Percentiles rank a stretch among this genome's conserved stretches.
Conservation (phyloP, 257 asterid genomes). For the Petunia secreta region DNA sequence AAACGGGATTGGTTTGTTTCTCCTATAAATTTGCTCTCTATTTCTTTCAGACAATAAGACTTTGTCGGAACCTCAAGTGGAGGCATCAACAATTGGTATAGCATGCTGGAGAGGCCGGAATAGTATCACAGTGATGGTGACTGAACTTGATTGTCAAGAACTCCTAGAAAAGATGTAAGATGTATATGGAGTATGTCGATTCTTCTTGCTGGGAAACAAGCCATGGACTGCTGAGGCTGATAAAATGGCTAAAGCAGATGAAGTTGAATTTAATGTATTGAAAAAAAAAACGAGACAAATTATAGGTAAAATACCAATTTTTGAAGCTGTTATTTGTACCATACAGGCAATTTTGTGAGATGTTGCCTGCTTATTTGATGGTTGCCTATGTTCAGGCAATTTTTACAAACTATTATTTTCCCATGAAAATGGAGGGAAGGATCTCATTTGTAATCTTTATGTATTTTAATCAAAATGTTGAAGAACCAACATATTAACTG, state of each 20-base stretch:
- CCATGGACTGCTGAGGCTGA: conserved; percentile 35
- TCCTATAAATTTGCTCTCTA: conserved; percentile 4
- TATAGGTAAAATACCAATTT: background rate
- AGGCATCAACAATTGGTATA: conserved; percentile 64
- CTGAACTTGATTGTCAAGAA: conserved; percentile 78
- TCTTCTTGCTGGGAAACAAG: conserved; percentile 20
- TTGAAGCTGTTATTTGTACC: background rate
- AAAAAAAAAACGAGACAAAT: conserved; percentile 8
- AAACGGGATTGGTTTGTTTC: background rate
- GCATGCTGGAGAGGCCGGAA: conserved; percentile 95
- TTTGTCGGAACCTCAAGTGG: conserved; percentile 45
- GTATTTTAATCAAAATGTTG: background rate
- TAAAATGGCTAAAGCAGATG: background rate
- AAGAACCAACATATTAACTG: background rate
- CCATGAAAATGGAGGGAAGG: conserved; percentile 11
- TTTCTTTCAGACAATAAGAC: conserved; percentile 49
- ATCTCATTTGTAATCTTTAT: background rate
- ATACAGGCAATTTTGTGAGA: background rate
- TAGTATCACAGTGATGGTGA: conserved; percentile 77
- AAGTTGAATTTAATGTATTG: background rate
- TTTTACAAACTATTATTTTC: background rate
- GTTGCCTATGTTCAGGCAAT: background rate
- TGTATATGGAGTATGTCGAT: conserved; percentile 37
- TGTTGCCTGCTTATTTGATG: background rate
- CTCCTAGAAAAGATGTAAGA: conserved; percentile 63